A percentile compares a stretch with the other conserved stretches of the same genome.
These are phyloP conservation scores for Linum lewisii DNA, from an alignment of 345 rosid species.

Conservation along the genomic window DNA sequence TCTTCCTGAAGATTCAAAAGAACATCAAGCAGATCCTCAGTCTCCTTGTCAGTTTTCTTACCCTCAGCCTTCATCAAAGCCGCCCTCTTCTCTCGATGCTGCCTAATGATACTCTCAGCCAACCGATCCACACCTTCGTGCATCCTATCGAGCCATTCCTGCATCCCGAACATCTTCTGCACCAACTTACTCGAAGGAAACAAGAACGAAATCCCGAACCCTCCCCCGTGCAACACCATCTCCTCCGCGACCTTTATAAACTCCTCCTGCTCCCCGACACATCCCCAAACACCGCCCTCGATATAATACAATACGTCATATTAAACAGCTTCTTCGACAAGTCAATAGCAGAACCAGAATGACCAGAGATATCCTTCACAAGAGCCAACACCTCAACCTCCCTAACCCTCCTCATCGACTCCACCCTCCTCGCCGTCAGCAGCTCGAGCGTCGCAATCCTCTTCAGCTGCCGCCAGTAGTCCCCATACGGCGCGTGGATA, in stretches of 20 bases:
- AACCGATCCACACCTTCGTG: not conserved
- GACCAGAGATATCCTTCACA: not conserved
- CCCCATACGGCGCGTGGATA: not conserved
- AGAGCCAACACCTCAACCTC: slow-evolving; percentile 2
- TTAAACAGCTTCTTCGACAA: not conserved
- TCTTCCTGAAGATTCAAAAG: not conserved
- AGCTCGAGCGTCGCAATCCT: slow-evolving; percentile 2
- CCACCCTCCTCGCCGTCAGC: not conserved
- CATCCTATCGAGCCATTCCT: not conserved
- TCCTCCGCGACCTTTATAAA: not conserved
- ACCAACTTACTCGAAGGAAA: not conserved
- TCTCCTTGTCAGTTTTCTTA: not conserved
- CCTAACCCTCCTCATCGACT: slow-evolving; percentile 1
- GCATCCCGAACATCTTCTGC: not conserved
- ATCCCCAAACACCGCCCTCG: slow-evolving; percentile 9
- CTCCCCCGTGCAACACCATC: not conserved
- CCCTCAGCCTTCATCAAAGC: not conserved
- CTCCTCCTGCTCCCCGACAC: slow-evolving; percentile 3
- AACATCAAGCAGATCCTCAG: slow-evolving; percentile 14
- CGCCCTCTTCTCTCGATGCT: not conserved
- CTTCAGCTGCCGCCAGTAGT: slow-evolving; percentile 11
- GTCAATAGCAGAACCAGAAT: not conserved
- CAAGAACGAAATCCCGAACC: not conserved
- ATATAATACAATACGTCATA: not conserved
- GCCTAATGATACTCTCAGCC: not conserved